phyloP scores from a whole-genome alignment of 441 rosid genomes.

The Pelargonium australe region DNA sequence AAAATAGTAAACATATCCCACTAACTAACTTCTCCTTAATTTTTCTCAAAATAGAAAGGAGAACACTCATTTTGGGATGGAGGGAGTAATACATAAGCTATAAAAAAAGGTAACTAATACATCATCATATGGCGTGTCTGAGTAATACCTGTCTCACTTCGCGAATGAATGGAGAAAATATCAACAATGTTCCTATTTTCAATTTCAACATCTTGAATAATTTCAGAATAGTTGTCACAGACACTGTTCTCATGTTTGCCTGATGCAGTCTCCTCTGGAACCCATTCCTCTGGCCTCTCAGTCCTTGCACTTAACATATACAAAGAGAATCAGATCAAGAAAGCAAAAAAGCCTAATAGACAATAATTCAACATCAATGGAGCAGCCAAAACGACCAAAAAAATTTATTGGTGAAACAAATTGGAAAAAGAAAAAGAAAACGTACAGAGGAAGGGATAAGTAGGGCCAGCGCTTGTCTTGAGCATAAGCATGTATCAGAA shows the following conservation, averaged over 20 bases:
- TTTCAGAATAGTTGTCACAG: conserved; percentile 37
- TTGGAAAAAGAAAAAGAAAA: conserved; percentile 10
- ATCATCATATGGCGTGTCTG: conserved; percentile 10
- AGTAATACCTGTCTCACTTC: conserved; percentile 37
- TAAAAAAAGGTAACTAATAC: background rate
- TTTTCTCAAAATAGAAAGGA: too few species aligned
- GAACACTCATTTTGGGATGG: too few species aligned
- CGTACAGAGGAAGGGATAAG: conserved; percentile 76
- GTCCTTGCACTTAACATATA: conserved; percentile 40
- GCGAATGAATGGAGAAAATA: conserved; percentile 73
- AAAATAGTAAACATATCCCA: too few species aligned
- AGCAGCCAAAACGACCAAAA: background rate
- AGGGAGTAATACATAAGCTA: too few species aligned
- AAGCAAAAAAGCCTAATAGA: too few species aligned
- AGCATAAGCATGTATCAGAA: conserved; percentile 73
- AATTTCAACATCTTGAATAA: conserved; percentile 33
- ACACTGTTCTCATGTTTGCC: conserved; percentile 26
- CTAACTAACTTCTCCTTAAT: too few species aligned
- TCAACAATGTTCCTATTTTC: conserved; percentile 54
- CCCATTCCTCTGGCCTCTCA: conserved; percentile 92
- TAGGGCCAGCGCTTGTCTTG: conserved; percentile 96
- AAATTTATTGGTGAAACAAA: background rate
- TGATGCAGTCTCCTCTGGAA: conserved; percentile 58
- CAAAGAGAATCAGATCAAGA: conserved; percentile 15
- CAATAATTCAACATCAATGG: conserved; percentile 4